A percentile compares a stretch with the other conserved stretches of the same genome.
These are phyloP conservation scores for Phytophthora chlamydospora DNA, from an alignment of 352 stramenopile genomes.

Conservation along the genomic window DNA sequence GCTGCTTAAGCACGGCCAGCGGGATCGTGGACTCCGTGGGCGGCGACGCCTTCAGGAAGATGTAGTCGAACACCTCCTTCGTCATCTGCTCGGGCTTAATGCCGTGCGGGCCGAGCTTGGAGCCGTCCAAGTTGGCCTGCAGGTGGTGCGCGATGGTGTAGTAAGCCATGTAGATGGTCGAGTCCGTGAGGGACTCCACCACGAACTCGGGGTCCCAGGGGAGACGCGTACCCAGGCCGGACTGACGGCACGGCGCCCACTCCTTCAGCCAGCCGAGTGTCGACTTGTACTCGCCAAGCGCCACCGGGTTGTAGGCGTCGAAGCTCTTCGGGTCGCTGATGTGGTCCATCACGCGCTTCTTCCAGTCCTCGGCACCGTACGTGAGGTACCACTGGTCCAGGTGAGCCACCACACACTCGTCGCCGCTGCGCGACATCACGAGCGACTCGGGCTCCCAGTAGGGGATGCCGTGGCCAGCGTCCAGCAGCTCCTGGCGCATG, in stretches of 20 bases:
- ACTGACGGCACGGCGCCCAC: conserved; percentile 98
- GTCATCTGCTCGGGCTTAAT: conserved; percentile 91
- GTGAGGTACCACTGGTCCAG: conserved; percentile 99
- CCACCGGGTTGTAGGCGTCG: conserved; percentile 94
- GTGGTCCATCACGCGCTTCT: conserved; percentile 94
- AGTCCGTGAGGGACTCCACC: conserved; percentile 99
- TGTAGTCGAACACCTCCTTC: conserved; percentile 99
- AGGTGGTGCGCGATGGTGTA: conserved; percentile 99
- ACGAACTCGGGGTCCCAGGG: conserved; percentile 99
- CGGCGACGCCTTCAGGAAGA: conserved; percentile 94
- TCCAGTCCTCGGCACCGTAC: conserved; percentile 99
- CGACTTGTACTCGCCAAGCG: conserved; percentile 96
- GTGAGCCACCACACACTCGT: conserved; percentile 99
- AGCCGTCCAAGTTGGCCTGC: conserved; percentile 96
- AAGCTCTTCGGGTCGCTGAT: conserved; percentile 94
- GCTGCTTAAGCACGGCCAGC: conserved; percentile 91
- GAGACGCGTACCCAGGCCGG: conserved; percentile 96
- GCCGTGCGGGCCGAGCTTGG: conserved; percentile 83
- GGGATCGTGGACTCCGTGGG: conserved; percentile 90
- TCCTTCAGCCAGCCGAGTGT: conserved; percentile 99
- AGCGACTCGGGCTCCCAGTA: conserved; percentile 99
- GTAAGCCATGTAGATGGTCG: conserved; percentile 99
- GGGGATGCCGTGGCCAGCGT: conserved; percentile 92
- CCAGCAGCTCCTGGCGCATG: conserved; percentile 97
- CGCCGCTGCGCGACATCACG: conserved; percentile 96